phyloP scores from a whole-genome alignment of 768 basidiomycete genomes.

The Rhodotorula paludigena region DNA sequence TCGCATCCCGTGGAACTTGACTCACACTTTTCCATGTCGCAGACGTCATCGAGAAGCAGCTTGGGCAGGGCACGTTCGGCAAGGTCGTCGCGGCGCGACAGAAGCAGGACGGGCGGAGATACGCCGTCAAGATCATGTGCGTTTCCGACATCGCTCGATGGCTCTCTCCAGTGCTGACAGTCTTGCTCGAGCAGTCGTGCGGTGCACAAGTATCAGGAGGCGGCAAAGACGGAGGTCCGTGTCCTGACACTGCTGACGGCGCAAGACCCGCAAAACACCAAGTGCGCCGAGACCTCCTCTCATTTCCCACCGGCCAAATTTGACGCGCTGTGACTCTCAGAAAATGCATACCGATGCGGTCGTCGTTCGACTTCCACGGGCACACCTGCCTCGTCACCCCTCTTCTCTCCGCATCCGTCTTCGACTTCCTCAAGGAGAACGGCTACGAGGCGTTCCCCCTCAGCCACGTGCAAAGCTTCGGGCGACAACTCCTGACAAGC shows the following conservation, averaged over 20 bases:
- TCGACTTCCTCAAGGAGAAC: constrained; percentile 98
- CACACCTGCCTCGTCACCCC: constrained; percentile 97
- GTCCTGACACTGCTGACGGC: constrained; percentile 87
- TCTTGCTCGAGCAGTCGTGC: constrained; percentile 54
- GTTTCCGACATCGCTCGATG: background rate
- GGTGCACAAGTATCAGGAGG: constrained; percentile 97
- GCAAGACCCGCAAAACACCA: constrained; percentile 76
- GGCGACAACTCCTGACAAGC: constrained; percentile 80
- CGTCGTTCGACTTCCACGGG: constrained; percentile 94
- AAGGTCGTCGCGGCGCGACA: constrained; percentile 95
- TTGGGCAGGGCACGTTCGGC: constrained; percentile 97
- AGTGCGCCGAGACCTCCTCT: constrained; percentile 60
- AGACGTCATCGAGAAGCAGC: constrained; percentile 86
- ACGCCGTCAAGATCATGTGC: constrained; percentile 92
- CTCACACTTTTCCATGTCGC: constrained; percentile 19
- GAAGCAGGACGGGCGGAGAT: constrained; percentile 64
- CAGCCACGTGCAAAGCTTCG: constrained; percentile 92
- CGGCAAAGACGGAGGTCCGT: constrained; percentile 94
- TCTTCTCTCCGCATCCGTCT: constrained; percentile 92
- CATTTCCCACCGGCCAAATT: too few relatives aligned
- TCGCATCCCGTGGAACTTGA: constrained; percentile 10
- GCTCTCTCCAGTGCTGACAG: background rate
- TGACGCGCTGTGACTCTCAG: too few relatives aligned
- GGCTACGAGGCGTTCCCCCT: constrained; percentile 94
- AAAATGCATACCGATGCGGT: constrained; percentile 93